Conservation (phyloP, 106 monocot species). For the Chionographis japonica region DNA sequence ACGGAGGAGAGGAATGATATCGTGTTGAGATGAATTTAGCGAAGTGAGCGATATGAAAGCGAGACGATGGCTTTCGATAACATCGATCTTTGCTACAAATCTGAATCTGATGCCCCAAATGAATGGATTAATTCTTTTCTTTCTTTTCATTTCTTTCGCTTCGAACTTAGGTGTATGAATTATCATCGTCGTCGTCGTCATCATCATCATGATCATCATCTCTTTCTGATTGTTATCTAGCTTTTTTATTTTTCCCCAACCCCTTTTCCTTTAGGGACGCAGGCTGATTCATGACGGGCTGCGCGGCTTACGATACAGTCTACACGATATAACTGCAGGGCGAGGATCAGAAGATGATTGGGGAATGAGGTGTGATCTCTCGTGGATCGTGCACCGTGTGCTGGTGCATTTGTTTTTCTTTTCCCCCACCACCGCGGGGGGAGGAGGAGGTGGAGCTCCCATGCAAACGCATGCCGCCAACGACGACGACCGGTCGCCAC, state of each 20-base stretch:
- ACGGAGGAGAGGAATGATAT: too few species aligned
- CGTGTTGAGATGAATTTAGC: too few species aligned
- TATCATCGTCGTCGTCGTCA: too few species aligned
- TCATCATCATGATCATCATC: too few species aligned
- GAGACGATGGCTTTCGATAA: too few species aligned
- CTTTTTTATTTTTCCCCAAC: neutral
- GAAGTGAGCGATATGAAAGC: too few species aligned
- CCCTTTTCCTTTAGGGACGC: neutral
- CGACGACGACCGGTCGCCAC: slow-evolving; percentile 4
- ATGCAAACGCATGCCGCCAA: slow-evolving; percentile 22
- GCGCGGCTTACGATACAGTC: slow-evolving; percentile 2
- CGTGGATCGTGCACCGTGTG: slow-evolving; percentile 8
- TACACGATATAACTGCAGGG: neutral
- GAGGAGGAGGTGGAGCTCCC: slow-evolving; percentile 24
- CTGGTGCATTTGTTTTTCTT: neutral
- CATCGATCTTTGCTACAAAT: too few species aligned
- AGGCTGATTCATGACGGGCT: slow-evolving; percentile 9
- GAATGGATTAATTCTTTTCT: too few species aligned
- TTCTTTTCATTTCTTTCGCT: too few species aligned
- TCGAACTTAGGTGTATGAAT: too few species aligned
- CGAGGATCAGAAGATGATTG: slow-evolving; percentile 1
- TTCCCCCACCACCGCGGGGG: neutral
- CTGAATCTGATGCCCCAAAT: too few species aligned
- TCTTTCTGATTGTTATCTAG: neutral
- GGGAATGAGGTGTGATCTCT: slow-evolving; percentile 17